phyloP scores from a whole-genome alignment of 345 rosid species.

The Microcos paniculata region DNA sequence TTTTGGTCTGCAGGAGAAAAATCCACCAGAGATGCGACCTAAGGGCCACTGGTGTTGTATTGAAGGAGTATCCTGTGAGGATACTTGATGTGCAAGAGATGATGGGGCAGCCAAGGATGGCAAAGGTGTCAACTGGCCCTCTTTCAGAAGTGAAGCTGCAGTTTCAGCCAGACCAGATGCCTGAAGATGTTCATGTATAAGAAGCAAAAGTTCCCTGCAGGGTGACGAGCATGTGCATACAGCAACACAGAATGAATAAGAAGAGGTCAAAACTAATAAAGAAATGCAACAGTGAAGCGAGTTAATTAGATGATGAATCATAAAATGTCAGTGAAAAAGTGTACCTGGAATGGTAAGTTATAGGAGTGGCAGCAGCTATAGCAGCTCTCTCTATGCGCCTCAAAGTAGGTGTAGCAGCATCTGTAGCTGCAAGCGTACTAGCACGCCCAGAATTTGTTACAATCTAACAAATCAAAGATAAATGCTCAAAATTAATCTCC shows the following conservation, averaged over 20 bases:
- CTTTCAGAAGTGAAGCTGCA: constrained; percentile 71
- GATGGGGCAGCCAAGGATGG: constrained; percentile 66
- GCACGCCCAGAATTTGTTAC: constrained; percentile 97
- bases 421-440: constrained; percentile 87
- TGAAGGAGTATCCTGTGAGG: constrained; percentile 57
- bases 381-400: constrained; percentile 99
- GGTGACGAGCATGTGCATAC: constrained; percentile 11
- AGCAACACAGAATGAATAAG: constrained; percentile 2
- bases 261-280: not conserved
- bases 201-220: constrained; percentile 85
- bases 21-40: constrained; percentile 68
- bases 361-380: constrained; percentile 97
- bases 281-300: not conserved
- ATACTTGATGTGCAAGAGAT: constrained; percentile 53
- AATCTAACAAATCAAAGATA: constrained; percentile 49
- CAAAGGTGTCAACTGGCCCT: constrained; percentile 88
- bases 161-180: constrained; percentile 77
- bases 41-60: constrained; percentile 85
- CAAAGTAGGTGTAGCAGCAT: constrained; percentile 97
- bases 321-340: not conserved
- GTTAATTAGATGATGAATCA: not conserved
- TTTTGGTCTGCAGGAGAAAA: constrained; percentile 54
- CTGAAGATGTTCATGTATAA: constrained; percentile 95
- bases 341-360: constrained; percentile 81
- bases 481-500: constrained; percentile 17